Conservation (phyloP, 2,329 filamentous ascomycete genomes). For the Neonectria faginata region DNA sequence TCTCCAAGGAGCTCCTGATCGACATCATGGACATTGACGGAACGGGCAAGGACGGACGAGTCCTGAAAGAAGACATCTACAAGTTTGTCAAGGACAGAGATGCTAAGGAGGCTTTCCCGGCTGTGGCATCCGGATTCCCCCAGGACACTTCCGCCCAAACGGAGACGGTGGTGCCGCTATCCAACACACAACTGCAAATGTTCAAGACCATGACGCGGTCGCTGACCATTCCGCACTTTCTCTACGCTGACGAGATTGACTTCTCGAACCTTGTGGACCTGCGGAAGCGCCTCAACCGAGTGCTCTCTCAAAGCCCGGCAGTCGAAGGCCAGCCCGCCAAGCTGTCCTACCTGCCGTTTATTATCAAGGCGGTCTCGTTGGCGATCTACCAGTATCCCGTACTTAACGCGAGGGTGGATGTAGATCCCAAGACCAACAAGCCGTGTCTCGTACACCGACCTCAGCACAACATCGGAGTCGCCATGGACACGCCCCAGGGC, state of each 20-base stretch:
- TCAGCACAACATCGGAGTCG: constrained; percentile 94
- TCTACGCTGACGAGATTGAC: constrained; percentile 92
- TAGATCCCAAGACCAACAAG: constrained; percentile 65
- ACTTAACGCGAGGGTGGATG: constrained; percentile 87
- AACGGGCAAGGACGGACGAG: constrained; percentile 90
- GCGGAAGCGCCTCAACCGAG: constrained; percentile 78
- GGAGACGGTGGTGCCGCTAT: constrained; percentile 78
- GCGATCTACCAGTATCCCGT: constrained; percentile 84
- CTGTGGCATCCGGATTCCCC: constrained; percentile 34
- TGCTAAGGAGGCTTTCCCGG: constrained; percentile 45
- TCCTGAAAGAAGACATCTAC: constrained; percentile 92
- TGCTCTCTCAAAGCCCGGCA: constrained; percentile 59
- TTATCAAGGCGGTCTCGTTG: constrained; percentile 94
- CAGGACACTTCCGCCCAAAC: constrained; percentile 61
- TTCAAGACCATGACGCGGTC: constrained; percentile 98
- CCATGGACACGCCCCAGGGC: constrained; percentile 91
- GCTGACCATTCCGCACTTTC: constrained; percentile 91
- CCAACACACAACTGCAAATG: constrained; percentile 89
- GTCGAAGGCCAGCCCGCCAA: constrained; percentile 67
- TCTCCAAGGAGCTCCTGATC: constrained; percentile 83
- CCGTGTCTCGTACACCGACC: constrained; percentile 82
- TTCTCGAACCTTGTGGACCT: constrained; percentile 80
- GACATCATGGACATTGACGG: constrained; percentile 83
- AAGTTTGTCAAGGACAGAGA: constrained; percentile 71
- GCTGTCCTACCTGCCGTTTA: constrained; percentile 91